Conservation (phyloP, 345 rosid genomes). For the Bruguiera gymnorhiza region DNA sequence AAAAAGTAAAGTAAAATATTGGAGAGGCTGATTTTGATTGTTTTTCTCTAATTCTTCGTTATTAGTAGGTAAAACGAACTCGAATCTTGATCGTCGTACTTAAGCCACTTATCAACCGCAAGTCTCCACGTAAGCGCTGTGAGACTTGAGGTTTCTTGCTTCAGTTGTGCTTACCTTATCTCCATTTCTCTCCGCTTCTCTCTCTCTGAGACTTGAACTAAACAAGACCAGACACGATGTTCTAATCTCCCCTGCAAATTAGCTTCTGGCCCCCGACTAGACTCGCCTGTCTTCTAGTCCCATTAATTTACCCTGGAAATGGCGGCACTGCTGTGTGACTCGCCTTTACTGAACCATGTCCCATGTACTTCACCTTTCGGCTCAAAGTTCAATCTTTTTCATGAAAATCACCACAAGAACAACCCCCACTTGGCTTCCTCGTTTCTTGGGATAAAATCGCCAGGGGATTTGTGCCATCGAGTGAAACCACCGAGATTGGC, state of each 20-base stretch:
- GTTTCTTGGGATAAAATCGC: constrained; percentile 33
- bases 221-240: too few relatives aligned
- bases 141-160: too few relatives aligned
- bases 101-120: constrained; percentile 3
- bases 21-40: too few relatives aligned
- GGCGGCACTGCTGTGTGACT: constrained; percentile 47
- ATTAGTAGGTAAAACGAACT: too few relatives aligned
- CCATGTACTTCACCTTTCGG: constrained; percentile 36
- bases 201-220: too few relatives aligned
- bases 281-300: not conserved
- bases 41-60: too few relatives aligned
- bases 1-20: too few relatives aligned
- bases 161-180: constrained; percentile 6
- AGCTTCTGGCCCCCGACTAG: too few relatives aligned
- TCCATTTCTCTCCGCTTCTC: not conserved
- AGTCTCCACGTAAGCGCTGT: too few relatives aligned
- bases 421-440: constrained; percentile 37
- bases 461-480: constrained; percentile 9
- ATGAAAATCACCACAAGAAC: constrained; percentile 15
- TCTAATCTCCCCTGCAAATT: too few relatives aligned
- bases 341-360: constrained; percentile 24
- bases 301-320: constrained; percentile 15
- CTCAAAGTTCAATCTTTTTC: constrained; percentile 34
- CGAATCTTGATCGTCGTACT: too few relatives aligned
- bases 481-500: constrained; percentile 22